These are phyloP conservation scores for Microbotryomycetes sp. DNA, from an alignment of 1,284 basidiomycete genomes.

Conservation along the genomic window DNA sequence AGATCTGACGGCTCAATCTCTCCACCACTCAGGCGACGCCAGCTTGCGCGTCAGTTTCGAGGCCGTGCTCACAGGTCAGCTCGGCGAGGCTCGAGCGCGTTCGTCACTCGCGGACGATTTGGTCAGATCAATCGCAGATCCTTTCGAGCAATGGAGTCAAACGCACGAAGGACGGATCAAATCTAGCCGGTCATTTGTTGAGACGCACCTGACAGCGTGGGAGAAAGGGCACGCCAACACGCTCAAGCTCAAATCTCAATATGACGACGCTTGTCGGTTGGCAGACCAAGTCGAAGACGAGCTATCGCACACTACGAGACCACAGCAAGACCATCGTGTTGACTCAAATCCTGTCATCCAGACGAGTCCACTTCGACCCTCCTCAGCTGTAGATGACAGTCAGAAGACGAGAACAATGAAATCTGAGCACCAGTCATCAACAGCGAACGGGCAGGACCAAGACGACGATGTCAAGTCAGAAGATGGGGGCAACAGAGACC, in stretches of 20 bases:
- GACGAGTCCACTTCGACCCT: no score
- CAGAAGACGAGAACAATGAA: not conserved
- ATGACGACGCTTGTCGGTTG: conserved; percentile 21
- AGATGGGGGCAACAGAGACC: conserved; percentile 21
- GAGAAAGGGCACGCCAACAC: conserved; percentile 8
- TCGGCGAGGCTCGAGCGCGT: conserved; percentile 18
- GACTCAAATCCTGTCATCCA: not conserved
- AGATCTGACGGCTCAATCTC: no score
- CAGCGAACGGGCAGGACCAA: not conserved
- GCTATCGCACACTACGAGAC: no score
- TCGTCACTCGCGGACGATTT: conserved; percentile 24
- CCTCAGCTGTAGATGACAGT: no score
- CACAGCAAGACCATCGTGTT: no score
- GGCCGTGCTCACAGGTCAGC: conserved; percentile 15
- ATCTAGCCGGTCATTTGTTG: conserved; percentile 6
- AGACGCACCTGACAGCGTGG: conserved; percentile 7
- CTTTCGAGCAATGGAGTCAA: conserved; percentile 26
- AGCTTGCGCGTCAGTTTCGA: conserved; percentile 25
- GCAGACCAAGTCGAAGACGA: conserved; percentile 28
- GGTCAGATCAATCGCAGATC: conserved; percentile 18
- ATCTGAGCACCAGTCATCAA: not conserved
- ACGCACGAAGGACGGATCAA: conserved; percentile 21
- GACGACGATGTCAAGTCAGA: conserved; percentile 4
- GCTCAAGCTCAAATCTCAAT: conserved; percentile 6
- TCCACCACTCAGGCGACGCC: conserved; percentile 32